A percentile compares a stretch with the other conserved stretches of the same genome.
Conservation (phyloP, 257 asterid species). For the Pogostemon cablin region DNA sequence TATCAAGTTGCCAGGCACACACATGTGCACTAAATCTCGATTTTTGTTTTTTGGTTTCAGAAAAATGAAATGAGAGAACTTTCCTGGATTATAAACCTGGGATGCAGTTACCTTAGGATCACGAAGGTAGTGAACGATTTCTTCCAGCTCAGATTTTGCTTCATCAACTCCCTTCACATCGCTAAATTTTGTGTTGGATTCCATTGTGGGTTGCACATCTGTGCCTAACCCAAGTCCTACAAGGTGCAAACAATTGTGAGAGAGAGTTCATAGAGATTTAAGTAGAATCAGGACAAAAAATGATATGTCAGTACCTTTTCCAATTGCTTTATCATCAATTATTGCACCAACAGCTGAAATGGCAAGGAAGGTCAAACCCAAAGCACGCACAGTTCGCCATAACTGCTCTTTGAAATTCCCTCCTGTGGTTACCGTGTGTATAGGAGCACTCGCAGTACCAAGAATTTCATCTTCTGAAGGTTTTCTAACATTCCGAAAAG, state of each 20-base stretch:
- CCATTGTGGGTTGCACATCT: conserved; percentile 81
- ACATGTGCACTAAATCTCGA: not conserved
- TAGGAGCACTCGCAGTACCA: conserved; percentile 84
- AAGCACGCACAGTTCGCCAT: conserved; percentile 83
- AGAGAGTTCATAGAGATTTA: conserved; percentile 11
- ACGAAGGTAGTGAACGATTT: conserved; percentile 93
- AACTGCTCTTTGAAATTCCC: conserved; percentile 82
- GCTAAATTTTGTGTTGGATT: conserved; percentile 76
- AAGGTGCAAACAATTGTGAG: conserved; percentile 18
- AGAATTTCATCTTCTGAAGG: conserved; percentile 68
- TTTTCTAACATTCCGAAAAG: conserved; percentile 64
- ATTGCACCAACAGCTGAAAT: conserved; percentile 84
- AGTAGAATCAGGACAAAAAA: conserved; percentile 1
- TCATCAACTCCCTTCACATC: conserved; percentile 96
- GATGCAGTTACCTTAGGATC: conserved; percentile 75
- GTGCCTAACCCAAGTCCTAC: conserved; percentile 81
- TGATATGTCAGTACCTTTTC: conserved; percentile 62
- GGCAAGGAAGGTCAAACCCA: conserved; percentile 74
- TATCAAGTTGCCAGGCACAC: too few relatives aligned
- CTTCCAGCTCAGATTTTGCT: conserved; percentile 88
- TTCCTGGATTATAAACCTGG: not conserved
- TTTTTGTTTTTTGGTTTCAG: too few relatives aligned
- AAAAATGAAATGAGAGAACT: too few relatives aligned
- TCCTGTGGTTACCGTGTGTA: conserved; percentile 82
- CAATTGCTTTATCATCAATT: conserved; percentile 80